Percentiles rank a stretch among this genome's conserved stretches.
These are phyloP conservation scores for Boletus coccyginus DNA, from an alignment of 768 basidiomycete genomes.

Conservation along the genomic window DNA sequence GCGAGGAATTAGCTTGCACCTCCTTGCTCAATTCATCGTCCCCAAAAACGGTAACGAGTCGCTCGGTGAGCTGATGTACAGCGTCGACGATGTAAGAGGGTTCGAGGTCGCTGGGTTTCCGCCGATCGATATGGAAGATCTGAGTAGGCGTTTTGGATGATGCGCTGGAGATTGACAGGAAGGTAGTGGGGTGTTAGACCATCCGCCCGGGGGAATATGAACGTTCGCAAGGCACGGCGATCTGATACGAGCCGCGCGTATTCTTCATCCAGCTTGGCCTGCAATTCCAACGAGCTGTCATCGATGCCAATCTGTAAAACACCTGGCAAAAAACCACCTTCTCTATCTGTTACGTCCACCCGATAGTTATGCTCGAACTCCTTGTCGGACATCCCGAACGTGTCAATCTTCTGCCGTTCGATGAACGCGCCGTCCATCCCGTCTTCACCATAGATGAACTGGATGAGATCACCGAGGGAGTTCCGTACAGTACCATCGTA, in stretches of 20 bases:
- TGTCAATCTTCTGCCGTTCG: slow-evolving; percentile 92
- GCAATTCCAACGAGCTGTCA: slow-evolving; percentile 78
- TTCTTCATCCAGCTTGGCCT: slow-evolving; percentile 81
- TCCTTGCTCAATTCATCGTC: slow-evolving; percentile 70
- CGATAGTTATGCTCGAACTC: slow-evolving; percentile 91
- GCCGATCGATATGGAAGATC: slow-evolving; percentile 94
- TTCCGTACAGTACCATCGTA: slow-evolving; percentile 99
- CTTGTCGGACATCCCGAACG: slow-evolving; percentile 74
- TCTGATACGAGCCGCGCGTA: slow-evolving; percentile 65
- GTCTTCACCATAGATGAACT: slow-evolving; percentile 97
- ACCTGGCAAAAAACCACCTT: slow-evolving; percentile 75
- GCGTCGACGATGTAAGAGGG: slow-evolving; percentile 83
- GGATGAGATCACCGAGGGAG: slow-evolving; percentile 92
- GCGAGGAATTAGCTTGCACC: slow-evolving; percentile 84
- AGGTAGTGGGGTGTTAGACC: slow-evolving; percentile 77
- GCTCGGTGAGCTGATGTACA: slow-evolving; percentile 68
- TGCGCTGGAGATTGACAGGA: slow-evolving; percentile 93
- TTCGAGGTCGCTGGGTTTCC: slow-evolving; percentile 90
- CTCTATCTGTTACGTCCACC: slow-evolving; percentile 89
- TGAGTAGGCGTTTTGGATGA: slow-evolving; percentile 94
- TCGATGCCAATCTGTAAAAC: slow-evolving; percentile 87
- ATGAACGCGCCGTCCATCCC: slow-evolving; percentile 99
- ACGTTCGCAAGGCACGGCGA: slow-evolving; percentile 71
- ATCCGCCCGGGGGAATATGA: slow-evolving; percentile 79
- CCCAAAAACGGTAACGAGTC: slow-evolving; percentile 86